Evolutionary conservation across 208 protist genomes (phyloP).

Genomic region (Wallacemonas collosoma): DNA sequence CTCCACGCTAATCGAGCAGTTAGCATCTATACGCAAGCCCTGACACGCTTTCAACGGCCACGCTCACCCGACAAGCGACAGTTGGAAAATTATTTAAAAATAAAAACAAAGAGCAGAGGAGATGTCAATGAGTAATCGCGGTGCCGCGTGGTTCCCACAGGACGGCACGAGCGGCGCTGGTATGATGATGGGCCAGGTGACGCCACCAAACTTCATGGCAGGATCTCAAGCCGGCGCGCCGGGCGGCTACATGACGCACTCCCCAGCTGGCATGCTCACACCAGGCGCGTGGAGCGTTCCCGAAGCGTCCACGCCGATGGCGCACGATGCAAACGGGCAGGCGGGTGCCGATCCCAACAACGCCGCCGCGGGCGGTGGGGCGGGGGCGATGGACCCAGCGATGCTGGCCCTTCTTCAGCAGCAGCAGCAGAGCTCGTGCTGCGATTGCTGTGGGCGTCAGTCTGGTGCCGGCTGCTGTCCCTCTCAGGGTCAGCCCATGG

Average conservation of each 20-base stretch:
- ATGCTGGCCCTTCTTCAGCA: conserved; percentile 14
- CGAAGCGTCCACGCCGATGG: not conserved
- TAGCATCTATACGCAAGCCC: too few relatives aligned
- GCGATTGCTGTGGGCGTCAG: conserved; percentile 1
- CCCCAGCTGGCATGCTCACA: conserved; percentile 11
- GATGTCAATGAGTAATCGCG: conserved; percentile 17
- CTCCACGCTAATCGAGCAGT: too few relatives aligned
- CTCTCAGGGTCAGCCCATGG: conserved; percentile 43
- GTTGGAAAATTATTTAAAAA: too few relatives aligned
- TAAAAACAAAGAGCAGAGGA: too few relatives aligned
- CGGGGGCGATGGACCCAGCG: conserved; percentile 3
- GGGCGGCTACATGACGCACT: not conserved
- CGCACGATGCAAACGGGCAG: not conserved
- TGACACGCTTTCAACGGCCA: too few relatives aligned
- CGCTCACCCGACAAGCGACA: too few relatives aligned
- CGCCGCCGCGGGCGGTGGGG: not conserved
- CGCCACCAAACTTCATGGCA: not conserved
- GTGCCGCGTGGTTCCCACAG: conserved; percentile 12
- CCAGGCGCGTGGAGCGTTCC: conserved; percentile 11
- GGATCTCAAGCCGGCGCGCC: not conserved
- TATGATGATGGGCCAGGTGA: not conserved
- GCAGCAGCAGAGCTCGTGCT: conserved; percentile 17
- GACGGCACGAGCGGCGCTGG: not conserved
- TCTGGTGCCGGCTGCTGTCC: conserved; percentile 26
- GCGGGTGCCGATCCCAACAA: not conserved